Base-by-base conservation (phyloP, 345 rosid species). In the Rhodamnia rubescens region DNA sequence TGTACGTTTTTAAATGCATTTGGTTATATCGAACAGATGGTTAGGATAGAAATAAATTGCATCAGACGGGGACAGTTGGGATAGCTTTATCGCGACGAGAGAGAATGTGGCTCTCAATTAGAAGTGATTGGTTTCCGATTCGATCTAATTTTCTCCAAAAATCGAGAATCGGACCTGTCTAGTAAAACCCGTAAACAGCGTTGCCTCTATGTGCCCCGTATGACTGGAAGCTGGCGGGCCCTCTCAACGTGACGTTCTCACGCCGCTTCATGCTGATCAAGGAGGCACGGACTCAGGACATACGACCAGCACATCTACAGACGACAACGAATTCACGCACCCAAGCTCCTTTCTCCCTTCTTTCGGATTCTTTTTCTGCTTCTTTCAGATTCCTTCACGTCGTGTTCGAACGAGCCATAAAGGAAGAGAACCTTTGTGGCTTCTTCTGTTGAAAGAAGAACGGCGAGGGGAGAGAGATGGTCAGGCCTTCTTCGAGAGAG, bases 401-500 rank as follows among this genome's bases (percentile, higher is more conserved):
- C 83, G 29, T 20, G 32, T 3, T 14, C 83, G 53, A 2, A 80
- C 27, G 83, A n/a, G 52, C 32, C 53, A 80, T 22, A 80, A 47
- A 50, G 49, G 53, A 2, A 80, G 75, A 1, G 49, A 83, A 16
- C 49, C 22, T 8, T 47, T 1, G 5, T 7, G 55, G 57, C 42
- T 82, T 80, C 83, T 80, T 82, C 56, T 51, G 83, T 36, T 10
- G 44, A 64, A 64, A 32, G 44, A 64, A 83, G 78, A n/a, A n/a
- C n/a, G n/a, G n/a, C n/a, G n/a, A n/a, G n/a, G n/a, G n/a, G n/a
- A n/a, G n/a, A n/a, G n/a, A n/a, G n/a, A n/a, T n/a, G n/a, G n/a
- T n/a, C n/a, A n/a, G n/a, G n/a, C n/a, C n/a, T n/a, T n/a, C 18
- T 57, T 85, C 92, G 93, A 3, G 85, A n/a, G 98, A 97, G 92